A percentile compares a stretch with the other conserved stretches of the same genome.
Conservation (phyloP, 306 rosid genomes). For the Castanospermum australe region DNA sequence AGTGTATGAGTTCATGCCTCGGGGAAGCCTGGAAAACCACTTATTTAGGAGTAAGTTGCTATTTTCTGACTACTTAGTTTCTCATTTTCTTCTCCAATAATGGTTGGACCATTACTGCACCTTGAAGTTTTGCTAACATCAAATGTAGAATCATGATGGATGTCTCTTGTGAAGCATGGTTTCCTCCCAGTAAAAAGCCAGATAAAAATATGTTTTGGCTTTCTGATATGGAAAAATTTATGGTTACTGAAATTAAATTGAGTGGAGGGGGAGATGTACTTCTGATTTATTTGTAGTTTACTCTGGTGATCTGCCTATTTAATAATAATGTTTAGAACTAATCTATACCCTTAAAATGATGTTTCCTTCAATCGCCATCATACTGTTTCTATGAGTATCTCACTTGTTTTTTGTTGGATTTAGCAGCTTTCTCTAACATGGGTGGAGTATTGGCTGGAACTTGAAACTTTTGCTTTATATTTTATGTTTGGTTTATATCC, state of each 20-base stretch:
- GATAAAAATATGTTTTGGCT: background rate
- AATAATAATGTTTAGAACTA: background rate
- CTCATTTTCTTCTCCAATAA: conserved; percentile 6
- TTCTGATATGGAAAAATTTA: background rate
- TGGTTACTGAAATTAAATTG: background rate
- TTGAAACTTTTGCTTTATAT: background rate
- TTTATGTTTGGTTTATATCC: background rate
- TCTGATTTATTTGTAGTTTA: background rate
- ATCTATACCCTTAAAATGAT: background rate
- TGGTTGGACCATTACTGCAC: background rate
- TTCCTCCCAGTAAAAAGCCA: background rate
- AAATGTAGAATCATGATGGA: background rate
- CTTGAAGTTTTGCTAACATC: conserved; percentile 2
- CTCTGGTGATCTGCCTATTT: background rate
- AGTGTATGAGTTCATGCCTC: conserved; percentile 95
- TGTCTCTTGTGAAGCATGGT: conserved; percentile 13
- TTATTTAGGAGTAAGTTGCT: conserved; percentile 83
- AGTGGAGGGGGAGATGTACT: background rate
- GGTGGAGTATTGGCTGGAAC: background rate
- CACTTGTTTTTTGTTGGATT: background rate
- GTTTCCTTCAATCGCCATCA: background rate
- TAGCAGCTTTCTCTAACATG: conserved; percentile 17
- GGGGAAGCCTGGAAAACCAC: conserved; percentile 98
- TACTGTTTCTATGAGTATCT: conserved; percentile 6
- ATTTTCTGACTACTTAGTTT: background rate